These are phyloP conservation scores for Coprinopsis strossmayeri DNA, from an alignment of 768 basidiomycete species.

Conservation along the genomic window DNA sequence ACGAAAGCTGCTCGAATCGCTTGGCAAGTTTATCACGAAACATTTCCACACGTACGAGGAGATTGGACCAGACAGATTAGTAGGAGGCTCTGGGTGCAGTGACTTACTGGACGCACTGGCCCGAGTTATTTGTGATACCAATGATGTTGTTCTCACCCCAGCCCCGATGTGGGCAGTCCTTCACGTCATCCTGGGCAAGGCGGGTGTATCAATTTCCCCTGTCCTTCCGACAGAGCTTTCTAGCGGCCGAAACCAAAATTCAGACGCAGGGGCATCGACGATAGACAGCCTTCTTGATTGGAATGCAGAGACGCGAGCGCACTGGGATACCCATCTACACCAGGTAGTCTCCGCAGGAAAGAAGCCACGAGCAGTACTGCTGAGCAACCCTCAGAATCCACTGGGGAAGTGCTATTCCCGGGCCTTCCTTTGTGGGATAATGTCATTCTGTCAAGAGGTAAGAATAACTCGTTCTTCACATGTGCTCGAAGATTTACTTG, in stretches of 20 bases:
- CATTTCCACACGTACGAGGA: not conserved
- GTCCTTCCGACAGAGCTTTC: not conserved
- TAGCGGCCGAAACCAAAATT: not conserved
- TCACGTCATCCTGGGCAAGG: not conserved
- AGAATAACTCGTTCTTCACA: not conserved
- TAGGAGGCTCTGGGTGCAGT: not conserved
- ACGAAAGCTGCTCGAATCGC: not conserved
- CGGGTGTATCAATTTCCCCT: not conserved
- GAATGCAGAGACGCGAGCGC: not conserved
- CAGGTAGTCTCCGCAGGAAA: not conserved
- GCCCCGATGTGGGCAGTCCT: not conserved
- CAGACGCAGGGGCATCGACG: not conserved
- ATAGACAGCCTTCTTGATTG: not conserved
- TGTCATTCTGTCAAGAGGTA: not conserved
- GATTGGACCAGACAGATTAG: not conserved
- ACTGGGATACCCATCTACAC: not conserved
- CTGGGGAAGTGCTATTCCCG: not conserved
- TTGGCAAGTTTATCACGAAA: not conserved
- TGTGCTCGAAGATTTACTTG: not conserved
- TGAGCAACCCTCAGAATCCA: conserved; percentile 2
- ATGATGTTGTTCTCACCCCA: not conserved
- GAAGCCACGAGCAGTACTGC: not conserved
- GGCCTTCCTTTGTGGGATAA: not conserved
- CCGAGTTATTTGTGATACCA: not conserved
- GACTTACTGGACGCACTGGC: not conserved